Evolutionary conservation across 495 filamentous ascomycete species (phyloP).

Genomic region (Penicillium riverlandense): DNA sequence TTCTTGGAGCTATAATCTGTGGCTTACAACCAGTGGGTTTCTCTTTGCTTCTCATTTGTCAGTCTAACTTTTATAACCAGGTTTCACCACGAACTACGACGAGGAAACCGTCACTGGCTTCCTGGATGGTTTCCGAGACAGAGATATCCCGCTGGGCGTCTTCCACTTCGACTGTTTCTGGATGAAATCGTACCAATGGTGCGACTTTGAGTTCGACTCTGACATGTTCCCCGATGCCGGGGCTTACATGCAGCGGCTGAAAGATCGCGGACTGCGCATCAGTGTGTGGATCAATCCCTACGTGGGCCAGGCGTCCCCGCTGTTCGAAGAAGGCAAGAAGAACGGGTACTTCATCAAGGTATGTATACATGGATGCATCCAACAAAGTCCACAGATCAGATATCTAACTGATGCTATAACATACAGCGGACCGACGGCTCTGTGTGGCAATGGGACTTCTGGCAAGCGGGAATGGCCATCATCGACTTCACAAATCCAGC

Average conservation of each 20-base stretch:
- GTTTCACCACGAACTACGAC: constrained; percentile 64
- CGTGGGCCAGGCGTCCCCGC: constrained; percentile 56
- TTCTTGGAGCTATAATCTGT: constrained; percentile 64
- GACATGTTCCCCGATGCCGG: constrained; percentile 63
- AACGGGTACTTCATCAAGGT: constrained; percentile 63
- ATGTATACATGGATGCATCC: not conserved
- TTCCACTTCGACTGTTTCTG: constrained; percentile 71
- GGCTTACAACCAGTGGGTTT: constrained; percentile 53
- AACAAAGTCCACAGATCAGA: not conserved
- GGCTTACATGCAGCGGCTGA: constrained; percentile 56
- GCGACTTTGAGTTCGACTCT: constrained; percentile 62
- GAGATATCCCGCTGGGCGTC: constrained; percentile 58
- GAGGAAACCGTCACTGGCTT: constrained; percentile 60
- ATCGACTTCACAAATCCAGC: constrained; percentile 68
- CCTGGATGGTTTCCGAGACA: constrained; percentile 58
- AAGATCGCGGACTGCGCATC: constrained; percentile 53
- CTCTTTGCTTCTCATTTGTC: not conserved
- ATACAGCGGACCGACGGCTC: constrained; percentile 54
- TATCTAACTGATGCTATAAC: not conserved
- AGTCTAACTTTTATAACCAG: constrained; percentile 1
- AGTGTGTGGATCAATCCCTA: constrained; percentile 72
- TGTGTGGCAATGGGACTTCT: constrained; percentile 67
- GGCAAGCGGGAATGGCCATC: constrained; percentile 69
- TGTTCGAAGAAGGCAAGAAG: constrained; percentile 56
- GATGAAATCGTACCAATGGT: constrained; percentile 63